Base-by-base conservation (phyloP, 1,139 yeast genomes). In the Nakaseomyces glabratus region DNA sequence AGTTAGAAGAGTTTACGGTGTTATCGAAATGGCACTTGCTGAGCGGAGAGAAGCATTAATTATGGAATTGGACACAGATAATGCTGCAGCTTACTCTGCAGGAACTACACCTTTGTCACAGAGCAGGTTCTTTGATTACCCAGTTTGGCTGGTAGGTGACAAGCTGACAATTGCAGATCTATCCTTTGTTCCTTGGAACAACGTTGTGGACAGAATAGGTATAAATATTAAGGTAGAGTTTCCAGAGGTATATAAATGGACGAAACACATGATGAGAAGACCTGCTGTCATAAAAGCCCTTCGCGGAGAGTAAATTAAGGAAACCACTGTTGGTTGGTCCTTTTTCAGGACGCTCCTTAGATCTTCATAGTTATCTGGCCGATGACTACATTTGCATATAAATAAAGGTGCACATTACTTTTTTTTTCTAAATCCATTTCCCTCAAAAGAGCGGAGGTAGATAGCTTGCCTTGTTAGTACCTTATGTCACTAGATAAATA, bases 221-320 rank as follows among this genome's bases (percentile, higher is more conserved):
- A 84, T 88, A 46, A 84, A 82, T 52, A 71, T 88, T 50, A 79
- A 81, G 57, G 72, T 73, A 17, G 96, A 88, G 57, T 85, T 84
- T 57, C 96, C 96, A 2, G 97, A 88, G 61, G 95, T 86, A 35
- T 86, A 82, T 65, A 85, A 85, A 58, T 88, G 96, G 96, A 88
- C 95, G 10, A 80, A 80, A 56, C 76, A 76, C 49, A 82, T 82
- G 93, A 81, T 82, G 93, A 72, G 88, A 62, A 70, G 93, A 55
- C 88, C 90, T 6, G 85, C 88, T 2, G 93, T 82, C 25, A 68
- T 79, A 26, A 69, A 85, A 47, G 93, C 93, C 4, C 65, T 82
- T 42, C 69, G 82, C 44, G 82, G 82, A 2, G 82, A 55, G 33
- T 55, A 46, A 39, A n/a, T n/a, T n/a, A n/a, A n/a, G n/a, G n/a